Conservation (phyloP, 2,329 filamentous ascomycete species). For the Pleomassaria siparia region DNA sequence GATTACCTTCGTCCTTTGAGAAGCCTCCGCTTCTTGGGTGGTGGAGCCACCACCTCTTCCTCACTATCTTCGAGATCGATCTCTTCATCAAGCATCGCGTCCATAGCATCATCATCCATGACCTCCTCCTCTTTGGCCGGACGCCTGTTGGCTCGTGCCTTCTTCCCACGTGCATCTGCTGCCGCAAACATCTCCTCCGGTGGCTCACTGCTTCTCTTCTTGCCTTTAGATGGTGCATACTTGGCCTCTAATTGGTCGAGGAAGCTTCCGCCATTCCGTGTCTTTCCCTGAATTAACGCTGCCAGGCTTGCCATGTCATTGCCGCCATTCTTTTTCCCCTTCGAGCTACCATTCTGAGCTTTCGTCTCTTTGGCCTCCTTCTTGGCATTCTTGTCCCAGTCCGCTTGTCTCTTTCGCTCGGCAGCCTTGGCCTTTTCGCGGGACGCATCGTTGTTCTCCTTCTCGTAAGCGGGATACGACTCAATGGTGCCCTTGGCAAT, state of each 20-base stretch:
- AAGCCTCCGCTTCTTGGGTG: conserved; percentile 20
- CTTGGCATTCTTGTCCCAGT: conserved; percentile 51
- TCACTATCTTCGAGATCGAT: conserved; percentile 24
- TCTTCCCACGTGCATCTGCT: conserved; percentile 30
- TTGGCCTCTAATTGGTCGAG: conserved; percentile 38
- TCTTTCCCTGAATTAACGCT: conserved; percentile 41
- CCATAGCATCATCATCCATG: neutral
- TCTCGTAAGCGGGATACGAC: conserved; percentile 67
- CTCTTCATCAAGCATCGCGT: conserved; percentile 3
- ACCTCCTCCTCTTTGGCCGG: neutral
- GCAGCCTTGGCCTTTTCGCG: conserved; percentile 33
- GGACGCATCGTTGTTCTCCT: conserved; percentile 58
- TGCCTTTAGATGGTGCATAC: conserved; percentile 45
- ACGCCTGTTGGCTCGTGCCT: conserved; percentile 19
- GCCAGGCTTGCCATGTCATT: conserved; percentile 40
- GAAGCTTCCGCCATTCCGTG: conserved; percentile 34
- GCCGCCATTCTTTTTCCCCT: conserved; percentile 43
- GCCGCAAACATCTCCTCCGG: conserved; percentile 63
- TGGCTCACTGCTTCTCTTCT: conserved; percentile 53
- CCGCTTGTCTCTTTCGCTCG: conserved; percentile 41
- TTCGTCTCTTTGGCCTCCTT: conserved; percentile 62
- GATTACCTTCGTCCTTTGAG: conserved; percentile 15
- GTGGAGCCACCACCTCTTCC: conserved; percentile 20
- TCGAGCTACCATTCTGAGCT: conserved; percentile 72
- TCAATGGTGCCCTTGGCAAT: conserved; percentile 70